Conservation (phyloP, 805 yeast genomes). For the Lipomyces orientalis region DNA sequence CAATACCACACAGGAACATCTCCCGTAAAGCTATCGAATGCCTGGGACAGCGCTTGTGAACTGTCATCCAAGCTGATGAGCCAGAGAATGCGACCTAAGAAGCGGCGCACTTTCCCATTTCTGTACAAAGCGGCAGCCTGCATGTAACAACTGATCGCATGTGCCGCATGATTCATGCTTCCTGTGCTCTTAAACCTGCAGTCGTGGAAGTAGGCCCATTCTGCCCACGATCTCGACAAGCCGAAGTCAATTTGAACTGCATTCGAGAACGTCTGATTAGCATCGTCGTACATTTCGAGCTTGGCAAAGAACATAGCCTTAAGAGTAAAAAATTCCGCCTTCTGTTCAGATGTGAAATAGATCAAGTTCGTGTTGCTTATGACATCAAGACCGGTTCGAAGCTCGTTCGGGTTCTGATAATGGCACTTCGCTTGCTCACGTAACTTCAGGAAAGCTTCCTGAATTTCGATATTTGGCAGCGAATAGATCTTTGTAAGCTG, state of each 20-base stretch:
- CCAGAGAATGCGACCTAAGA: slow-evolving; percentile 91
- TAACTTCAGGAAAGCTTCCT: slow-evolving; percentile 93
- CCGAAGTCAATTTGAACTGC: slow-evolving; percentile 96
- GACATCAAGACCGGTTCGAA: slow-evolving; percentile 94
- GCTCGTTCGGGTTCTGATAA: slow-evolving; percentile 86
- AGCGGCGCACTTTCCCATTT: slow-evolving; percentile 85
- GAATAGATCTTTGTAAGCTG: slow-evolving; percentile 94
- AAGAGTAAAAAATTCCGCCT: slow-evolving; percentile 95
- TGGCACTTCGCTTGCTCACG: slow-evolving; percentile 98
- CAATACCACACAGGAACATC: slow-evolving; percentile 99
- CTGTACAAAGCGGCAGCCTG: slow-evolving; percentile 98
- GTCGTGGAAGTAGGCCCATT: slow-evolving; percentile 98
- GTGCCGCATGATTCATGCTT: slow-evolving; percentile 83
- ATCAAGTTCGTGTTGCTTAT: slow-evolving; percentile 95
- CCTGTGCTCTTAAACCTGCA: slow-evolving; percentile 83
- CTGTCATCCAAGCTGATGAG: slow-evolving; percentile 88
- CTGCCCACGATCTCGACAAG: slow-evolving; percentile 98
- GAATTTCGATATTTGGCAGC: slow-evolving; percentile 95
- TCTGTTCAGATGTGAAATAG: slow-evolving; percentile 95
- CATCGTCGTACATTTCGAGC: slow-evolving; percentile 87
- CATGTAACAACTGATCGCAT: slow-evolving; percentile 92
- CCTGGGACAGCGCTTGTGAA: slow-evolving; percentile 76
- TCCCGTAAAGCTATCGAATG: slow-evolving; percentile 90
- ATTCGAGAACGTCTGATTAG: slow-evolving; percentile 96
- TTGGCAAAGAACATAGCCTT: slow-evolving; percentile 98